Evolutionary conservation across 495 filamentous ascomycete species (phyloP).

Genomic region (Aspergillus diversus): DNA sequence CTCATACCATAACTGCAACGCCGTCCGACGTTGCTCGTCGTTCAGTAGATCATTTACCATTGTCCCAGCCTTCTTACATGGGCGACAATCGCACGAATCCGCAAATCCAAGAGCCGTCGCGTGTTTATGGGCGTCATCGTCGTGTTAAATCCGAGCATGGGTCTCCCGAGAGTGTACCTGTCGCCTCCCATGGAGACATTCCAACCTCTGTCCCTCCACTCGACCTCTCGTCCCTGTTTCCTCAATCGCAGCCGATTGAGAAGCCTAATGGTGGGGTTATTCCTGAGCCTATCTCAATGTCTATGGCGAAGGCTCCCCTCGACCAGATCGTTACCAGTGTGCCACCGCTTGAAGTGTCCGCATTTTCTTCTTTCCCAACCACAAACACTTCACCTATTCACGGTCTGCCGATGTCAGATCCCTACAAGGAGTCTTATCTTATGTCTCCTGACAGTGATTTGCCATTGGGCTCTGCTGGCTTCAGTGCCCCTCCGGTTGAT

Average conservation of each 20-base stretch:
- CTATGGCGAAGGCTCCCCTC: slow-evolving; percentile 40
- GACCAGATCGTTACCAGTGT: slow-evolving; percentile 45
- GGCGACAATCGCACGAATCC: slow-evolving; percentile 41
- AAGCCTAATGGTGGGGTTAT: slow-evolving; percentile 26
- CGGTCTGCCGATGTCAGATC: slow-evolving; percentile 50
- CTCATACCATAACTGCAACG: slow-evolving; percentile 68
- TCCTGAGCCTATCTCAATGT: slow-evolving; percentile 30
- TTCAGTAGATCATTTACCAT: slow-evolving; percentile 70
- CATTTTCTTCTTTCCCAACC: slow-evolving; percentile 40
- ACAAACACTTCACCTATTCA: slow-evolving; percentile 42
- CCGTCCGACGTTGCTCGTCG: slow-evolving; percentile 58
- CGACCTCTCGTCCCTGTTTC: slow-evolving; percentile 63
- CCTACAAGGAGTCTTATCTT: slow-evolving; percentile 46
- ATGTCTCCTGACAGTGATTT: slow-evolving; percentile 63
- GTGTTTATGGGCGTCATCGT: slow-evolving; percentile 54
- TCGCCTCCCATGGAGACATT: slow-evolving; percentile 59
- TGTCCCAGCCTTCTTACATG: slow-evolving; percentile 48
- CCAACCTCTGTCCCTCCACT: slow-evolving; percentile 67
- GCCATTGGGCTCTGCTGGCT: slow-evolving; percentile 66
- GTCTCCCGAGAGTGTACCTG: slow-evolving; percentile 64
- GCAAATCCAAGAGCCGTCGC: slow-evolving; percentile 34
- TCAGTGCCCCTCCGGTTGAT: slow-evolving; percentile 67
- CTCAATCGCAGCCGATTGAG: slow-evolving; percentile 49
- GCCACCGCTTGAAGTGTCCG: slow-evolving; percentile 43
- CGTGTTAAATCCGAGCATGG: slow-evolving; percentile 70